Evolutionary conservation across 306 rosid genomes (phyloP).

Genomic region (Betula pendula): DNA sequence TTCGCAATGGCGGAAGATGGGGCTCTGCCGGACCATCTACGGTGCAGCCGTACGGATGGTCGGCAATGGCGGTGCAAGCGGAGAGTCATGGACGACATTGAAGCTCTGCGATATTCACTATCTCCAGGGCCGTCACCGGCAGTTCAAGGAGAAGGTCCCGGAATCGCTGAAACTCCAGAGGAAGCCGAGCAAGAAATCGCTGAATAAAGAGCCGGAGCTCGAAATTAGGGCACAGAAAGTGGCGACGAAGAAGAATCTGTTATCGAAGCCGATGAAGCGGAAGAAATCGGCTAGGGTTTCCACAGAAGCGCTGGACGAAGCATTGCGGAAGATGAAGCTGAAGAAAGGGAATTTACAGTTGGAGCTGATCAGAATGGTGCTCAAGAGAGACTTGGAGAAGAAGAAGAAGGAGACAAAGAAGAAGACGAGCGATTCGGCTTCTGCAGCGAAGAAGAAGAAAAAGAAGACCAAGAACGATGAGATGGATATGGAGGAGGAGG

Average conservation of each 20-base stretch:
- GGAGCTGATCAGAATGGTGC: slow-evolving; percentile 88
- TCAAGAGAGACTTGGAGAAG: slow-evolving; percentile 81
- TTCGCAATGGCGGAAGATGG: slow-evolving; percentile 44
- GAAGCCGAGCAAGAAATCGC: slow-evolving; percentile 37
- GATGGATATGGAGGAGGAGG: slow-evolving; percentile 29
- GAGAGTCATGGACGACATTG: slow-evolving; percentile 68
- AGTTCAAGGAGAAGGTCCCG: slow-evolving; percentile 76
- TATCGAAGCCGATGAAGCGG: slow-evolving; percentile 52
- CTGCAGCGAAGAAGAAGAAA: slow-evolving; percentile 23
- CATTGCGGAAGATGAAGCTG: slow-evolving; percentile 36
- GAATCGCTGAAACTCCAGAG: slow-evolving; percentile 84
- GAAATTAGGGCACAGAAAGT: slow-evolving; percentile 60
- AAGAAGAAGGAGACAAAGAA: slow-evolving; percentile 26
- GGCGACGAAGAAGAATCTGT: slow-evolving; percentile 16
- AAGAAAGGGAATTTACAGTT: slow-evolving; percentile 61
- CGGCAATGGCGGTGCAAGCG: slow-evolving; percentile 94
- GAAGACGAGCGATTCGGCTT: slow-evolving; percentile 6
- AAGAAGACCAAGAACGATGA: slow-evolving; percentile 27
- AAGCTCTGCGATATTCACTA: slow-evolving; percentile 94
- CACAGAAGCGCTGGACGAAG: slow-evolving; percentile 43
- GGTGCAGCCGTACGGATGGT: slow-evolving; percentile 92
- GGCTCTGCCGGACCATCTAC: slow-evolving; percentile 64
- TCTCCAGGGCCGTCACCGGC: slow-evolving; percentile 82
- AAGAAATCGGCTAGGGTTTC: slow-evolving; percentile 43
- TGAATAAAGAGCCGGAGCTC: slow-evolving; percentile 30